Evolutionary conservation across 2,329 filamentous ascomycete genomes (phyloP), one percentile per base, ranked within the genome.

Genomic region (Fusarium clavum): DNA sequence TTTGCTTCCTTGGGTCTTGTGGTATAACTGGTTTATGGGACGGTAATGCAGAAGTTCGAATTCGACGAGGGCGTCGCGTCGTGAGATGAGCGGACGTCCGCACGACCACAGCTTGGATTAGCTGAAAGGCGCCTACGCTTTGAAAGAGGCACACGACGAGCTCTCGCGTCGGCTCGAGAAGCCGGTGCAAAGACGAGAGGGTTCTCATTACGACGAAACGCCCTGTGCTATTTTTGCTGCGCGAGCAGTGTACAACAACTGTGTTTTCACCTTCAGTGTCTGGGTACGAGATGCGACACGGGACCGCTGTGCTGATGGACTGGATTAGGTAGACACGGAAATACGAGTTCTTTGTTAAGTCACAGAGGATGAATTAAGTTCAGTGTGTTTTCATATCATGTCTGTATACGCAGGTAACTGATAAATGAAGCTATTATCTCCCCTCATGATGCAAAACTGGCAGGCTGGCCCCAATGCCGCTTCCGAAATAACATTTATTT

Each of bases 31-130:
- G 68, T 73, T 57, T 72, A 61, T 73, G 74, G 73, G 67, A 73
- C 62, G 73, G 61, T 75, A 76, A 74, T 74, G 74, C 72, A 71
- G 69, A 74, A 71, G 68, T 75, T 76, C 64, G 62, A 64, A 73
- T 69, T 70, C 58, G 64, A 73, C 48, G 63, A 58, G 60, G 73
- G 66, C 72, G 69, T 72, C 73, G 61, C 72, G 63, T 71, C 72
- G 63, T 63, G 47, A 70, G 59, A 70, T 57, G 54, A 64, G 57
- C 63, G 63, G 43, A 69, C 59, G 59, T 64, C 69, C 52, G 66
- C 57, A 72, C 65, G 57, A 72, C 64, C 57, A 60, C 62, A 64
- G 70, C 72, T 76, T 76, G 69, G 73, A 75, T 70, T 38, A 76
- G 69, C 55, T 70, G 64, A 67, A 44, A 63, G 64, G 60, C 58